Evolutionary conservation across 2,329 filamentous ascomycete species (phyloP), one percentile per base, ranked within the genome.

Genomic region (Gnomoniopsis sp.): DNA sequence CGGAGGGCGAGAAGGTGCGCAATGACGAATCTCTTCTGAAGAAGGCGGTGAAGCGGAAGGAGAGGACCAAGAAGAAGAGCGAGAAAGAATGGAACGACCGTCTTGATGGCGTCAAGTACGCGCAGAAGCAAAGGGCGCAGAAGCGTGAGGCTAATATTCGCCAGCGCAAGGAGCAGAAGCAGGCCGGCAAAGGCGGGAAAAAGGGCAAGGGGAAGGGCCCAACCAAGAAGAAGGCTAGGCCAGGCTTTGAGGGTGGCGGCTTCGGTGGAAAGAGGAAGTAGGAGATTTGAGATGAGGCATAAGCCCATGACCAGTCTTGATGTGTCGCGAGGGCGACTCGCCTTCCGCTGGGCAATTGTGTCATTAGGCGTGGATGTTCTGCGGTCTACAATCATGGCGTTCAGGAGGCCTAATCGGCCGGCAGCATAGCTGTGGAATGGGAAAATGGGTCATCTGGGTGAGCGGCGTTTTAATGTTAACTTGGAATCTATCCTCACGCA

Each of bases 41-140:
- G 81, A 97, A 96, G 80, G 90, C 93, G 0, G 79, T 98, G 65
- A 97, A 97, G 82, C 87, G 93, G 65, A 96, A 96, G 78, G 91
- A 97, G 68, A 86, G 88, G 65, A 79, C 84, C 54, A 98, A 97
- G 85, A 88, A 88, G 75, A 96, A 95, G 85, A 96, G 90, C 70
- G 91, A 91, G 72, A 88, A 89, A 70, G 91, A 95, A 69, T 98
- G 95, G 90, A 82, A 77, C 49, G 89, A 91, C 58, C 82, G 90
- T 51, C 76, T 85, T 43, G 85, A 88, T 30, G 88, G 87, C 33
- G 86, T 98, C 51, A 82, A 85, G 64, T 88, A 89, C 74, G 80
- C 89, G 51, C 89, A 89, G 71, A 89, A 91, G 55, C 87, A 90
- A 66, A 88, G 87, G 71, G 91, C 93, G 70, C 86, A 86, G 74